Evolutionary conservation across 108 stramenopile species (phyloP).

Genomic region (Discostella pseudostelligera): DNA sequence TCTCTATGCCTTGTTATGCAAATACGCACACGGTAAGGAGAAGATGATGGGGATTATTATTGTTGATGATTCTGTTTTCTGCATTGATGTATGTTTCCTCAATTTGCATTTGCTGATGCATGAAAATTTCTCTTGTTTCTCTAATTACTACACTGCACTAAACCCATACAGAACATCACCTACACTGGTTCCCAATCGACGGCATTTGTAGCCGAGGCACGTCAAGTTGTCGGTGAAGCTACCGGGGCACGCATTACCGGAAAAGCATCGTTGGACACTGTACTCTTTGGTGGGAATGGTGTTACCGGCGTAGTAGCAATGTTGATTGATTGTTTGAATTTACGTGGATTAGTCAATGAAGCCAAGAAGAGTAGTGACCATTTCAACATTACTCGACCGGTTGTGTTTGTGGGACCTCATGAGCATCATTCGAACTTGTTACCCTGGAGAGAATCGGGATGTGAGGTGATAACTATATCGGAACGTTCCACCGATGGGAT

Average conservation of each 20-base stretch:
- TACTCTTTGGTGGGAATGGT: conserved; percentile 95
- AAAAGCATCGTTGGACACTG: conserved; percentile 85
- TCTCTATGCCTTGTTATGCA: conserved; percentile 85
- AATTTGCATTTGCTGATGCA: background rate
- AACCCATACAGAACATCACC: conserved; percentile 50
- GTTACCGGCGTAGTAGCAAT: conserved; percentile 88
- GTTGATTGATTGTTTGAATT: conserved; percentile 69
- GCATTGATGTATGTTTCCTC: background rate
- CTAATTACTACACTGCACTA: background rate
- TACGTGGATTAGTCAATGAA: conserved; percentile 12
- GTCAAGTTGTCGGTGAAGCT: conserved; percentile 87
- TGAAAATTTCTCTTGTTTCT: background rate
- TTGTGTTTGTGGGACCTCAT: conserved; percentile 92
- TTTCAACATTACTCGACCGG: conserved; percentile 33
- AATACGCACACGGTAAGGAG: conserved; percentile 86
- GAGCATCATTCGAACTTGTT: conserved; percentile 98
- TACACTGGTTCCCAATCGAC: conserved; percentile 87
- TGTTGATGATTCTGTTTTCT: background rate
- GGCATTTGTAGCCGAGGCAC: conserved; percentile 87
- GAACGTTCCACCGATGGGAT: conserved; percentile 38
- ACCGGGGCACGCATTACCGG: conserved; percentile 86
- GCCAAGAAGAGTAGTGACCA: background rate
- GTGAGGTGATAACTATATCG: conserved; percentile 65
- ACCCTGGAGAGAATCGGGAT: conserved; percentile 94
- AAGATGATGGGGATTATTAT: background rate